Evolutionary conservation across 306 rosid genomes (phyloP), one percentile per base, ranked within the genome.

Genomic region (Prosopis cineraria): DNA sequence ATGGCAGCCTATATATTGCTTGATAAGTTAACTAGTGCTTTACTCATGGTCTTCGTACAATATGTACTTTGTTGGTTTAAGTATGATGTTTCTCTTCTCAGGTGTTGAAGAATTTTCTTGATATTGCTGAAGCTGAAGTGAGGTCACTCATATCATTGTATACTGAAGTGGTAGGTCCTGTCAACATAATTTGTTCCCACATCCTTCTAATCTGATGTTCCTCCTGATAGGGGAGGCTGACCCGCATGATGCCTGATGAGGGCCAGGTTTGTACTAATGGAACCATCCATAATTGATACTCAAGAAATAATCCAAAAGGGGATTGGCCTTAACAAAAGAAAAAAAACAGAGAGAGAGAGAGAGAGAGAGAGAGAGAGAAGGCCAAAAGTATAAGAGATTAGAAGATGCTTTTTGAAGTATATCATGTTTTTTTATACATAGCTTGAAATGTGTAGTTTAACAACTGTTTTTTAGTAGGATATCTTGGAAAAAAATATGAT

Each of bases 71-170:
- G 45, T 56, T 65, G 63, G 59, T 33, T 16, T 43, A 52, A 22
- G 33, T 31, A 47, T 50, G 33, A 83, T 50, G 40, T 55, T 70
- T 80, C 75, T 79, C 81, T 72, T 85, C 68, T 62, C 90, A 94
- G 97, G 96, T 95, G 81, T 85, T 95, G 92, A 91, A 92, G 87
- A 84, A 67, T 85, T 95, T 91, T 82, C 93, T 95, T 52, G 91
- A 92, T 78, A 87, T 86, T 67, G 98, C 98, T 30, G 98, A 95
- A 89, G 98, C 98, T 76, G 98, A 92, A 71, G 98, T 95, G 70
- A 93, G 98, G 92, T 79, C 88, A 70, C 93, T 95, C 40, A 95
- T 87, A 78, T 91, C 98, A 44, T 84, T 95, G 91, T 95, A 92
- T 89, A 84, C 98, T 24, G 98, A 88, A 89, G 98, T 95, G 98